These are phyloP conservation scores for Clarireedia hainanense DNA, from an alignment of 2,329 filamentous ascomycete species.

Conservation along the genomic window DNA sequence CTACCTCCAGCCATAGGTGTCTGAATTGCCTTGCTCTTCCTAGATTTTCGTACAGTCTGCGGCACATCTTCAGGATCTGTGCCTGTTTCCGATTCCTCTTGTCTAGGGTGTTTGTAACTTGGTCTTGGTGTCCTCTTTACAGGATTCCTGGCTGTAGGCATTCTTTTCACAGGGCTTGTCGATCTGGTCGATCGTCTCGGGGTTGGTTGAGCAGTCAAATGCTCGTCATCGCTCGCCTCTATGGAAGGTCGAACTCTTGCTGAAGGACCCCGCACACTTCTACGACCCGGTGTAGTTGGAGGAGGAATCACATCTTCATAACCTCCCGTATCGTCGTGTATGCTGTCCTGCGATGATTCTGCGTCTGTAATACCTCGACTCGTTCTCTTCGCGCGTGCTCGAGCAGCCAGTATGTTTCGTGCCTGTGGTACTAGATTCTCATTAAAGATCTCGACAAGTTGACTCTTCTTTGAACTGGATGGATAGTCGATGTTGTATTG, in stretches of 20 bases:
- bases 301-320: conserved; percentile 48
- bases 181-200: conserved; percentile 45
- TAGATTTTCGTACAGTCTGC: conserved; percentile 42
- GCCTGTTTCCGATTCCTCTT: conserved; percentile 44
- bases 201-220: conserved; percentile 14
- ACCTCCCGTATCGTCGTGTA: conserved; percentile 28
- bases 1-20: conserved; percentile 46
- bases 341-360: conserved; percentile 32
- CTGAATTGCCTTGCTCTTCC: conserved; percentile 37
- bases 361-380: conserved; percentile 75
- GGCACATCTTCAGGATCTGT: conserved; percentile 35
- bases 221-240: conserved; percentile 9
- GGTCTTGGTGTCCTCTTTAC: conserved; percentile 45
- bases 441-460: conserved; percentile 79
- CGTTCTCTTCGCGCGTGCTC: conserved; percentile 74
- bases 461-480: conserved; percentile 82
- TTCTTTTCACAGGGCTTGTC: conserved; percentile 43
- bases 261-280: conserved; percentile 43
- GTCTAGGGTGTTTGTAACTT: conserved; percentile 45
- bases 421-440: conserved; percentile 72
- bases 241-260: conserved; percentile 34
- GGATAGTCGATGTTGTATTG: conserved; percentile 81
- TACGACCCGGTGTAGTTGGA: conserved; percentile 42
- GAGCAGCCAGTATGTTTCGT: conserved; percentile 64
- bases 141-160: conserved; percentile 42